Evolutionary conservation across 208 protist species (phyloP).

Genomic region (Porcisia hertigi): DNA sequence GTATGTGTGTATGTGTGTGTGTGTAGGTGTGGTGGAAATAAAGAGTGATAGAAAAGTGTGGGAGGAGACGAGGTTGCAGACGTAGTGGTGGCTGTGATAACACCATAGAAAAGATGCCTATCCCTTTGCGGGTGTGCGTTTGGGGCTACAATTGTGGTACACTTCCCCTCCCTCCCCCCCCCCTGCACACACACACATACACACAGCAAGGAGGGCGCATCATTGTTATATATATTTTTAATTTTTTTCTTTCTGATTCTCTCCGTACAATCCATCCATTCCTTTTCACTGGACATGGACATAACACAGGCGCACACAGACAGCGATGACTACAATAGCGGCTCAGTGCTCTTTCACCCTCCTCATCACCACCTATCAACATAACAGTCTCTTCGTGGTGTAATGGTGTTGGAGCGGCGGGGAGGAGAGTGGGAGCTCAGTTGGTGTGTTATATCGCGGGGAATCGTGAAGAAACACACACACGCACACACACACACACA

Average conservation of each 20-base stretch:
- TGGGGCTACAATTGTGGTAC: neutral
- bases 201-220: neutral
- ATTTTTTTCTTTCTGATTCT: neutral
- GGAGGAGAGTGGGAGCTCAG: too few relatives aligned
- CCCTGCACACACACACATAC: neutral
- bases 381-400: too few relatives aligned
- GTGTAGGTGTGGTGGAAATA: neutral
- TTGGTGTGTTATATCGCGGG: too few relatives aligned
- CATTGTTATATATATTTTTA: neutral
- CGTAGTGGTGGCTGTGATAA: too few relatives aligned
- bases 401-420: too few relatives aligned
- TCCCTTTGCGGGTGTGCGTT: neutral
- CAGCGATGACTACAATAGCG: neutral
- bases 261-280: neutral
- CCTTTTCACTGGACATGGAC: neutral
- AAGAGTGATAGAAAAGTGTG: neutral
- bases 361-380: too few relatives aligned
- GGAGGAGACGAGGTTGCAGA: neutral
- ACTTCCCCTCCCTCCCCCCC: too few relatives aligned
- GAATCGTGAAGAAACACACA: too few relatives aligned
- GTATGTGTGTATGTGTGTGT: neutral
- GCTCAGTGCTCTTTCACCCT: too few relatives aligned
- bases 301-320: neutral
- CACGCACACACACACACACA: too few relatives aligned
- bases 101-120: neutral